A percentile compares a stretch with the other conserved stretches of the same genome.
These are phyloP conservation scores for Pisolithus tinctorius DNA, from an alignment of 768 basidiomycete species.

Conservation along the genomic window DNA sequence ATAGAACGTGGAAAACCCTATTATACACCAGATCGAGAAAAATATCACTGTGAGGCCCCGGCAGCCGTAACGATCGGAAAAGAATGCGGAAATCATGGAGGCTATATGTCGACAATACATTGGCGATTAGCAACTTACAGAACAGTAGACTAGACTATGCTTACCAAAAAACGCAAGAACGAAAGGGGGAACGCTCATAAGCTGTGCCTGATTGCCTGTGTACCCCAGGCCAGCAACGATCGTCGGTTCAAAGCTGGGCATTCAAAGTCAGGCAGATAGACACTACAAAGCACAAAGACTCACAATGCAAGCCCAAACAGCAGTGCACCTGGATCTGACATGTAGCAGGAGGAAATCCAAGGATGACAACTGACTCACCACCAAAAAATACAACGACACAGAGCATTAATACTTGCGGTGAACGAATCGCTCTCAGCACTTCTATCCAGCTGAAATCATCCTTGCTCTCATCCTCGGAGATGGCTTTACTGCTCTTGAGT, in stretches of 20 bases:
- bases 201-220: constrained; percentile 45
- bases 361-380: constrained; percentile 29
- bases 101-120: constrained; percentile 15
- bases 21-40: constrained; percentile 34
- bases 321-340: constrained; percentile 10
- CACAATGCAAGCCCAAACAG: constrained; percentile 18
- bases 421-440: constrained; percentile 39
- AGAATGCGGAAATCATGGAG: constrained; percentile 35
- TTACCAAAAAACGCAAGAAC: constrained; percentile 42
- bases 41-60: constrained; percentile 44
- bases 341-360: background rate
- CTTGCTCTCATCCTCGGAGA: constrained; percentile 33
- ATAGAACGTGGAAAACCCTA: constrained; percentile 53
- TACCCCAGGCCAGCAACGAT: constrained; percentile 62
- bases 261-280: constrained; percentile 28
- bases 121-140: background rate
- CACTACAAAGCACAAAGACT: constrained; percentile 14
- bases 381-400: constrained; percentile 46
- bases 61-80: constrained; percentile 47
- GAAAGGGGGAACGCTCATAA: constrained; percentile 58
- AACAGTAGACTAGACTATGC: constrained; percentile 11
- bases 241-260: constrained; percentile 59
- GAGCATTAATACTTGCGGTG: constrained; percentile 51
- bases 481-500: constrained; percentile 20
- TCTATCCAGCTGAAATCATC: constrained; percentile 55